Evolutionary conservation across 805 yeast species (phyloP).

Genomic region (Teunomyces pallodes): DNA sequence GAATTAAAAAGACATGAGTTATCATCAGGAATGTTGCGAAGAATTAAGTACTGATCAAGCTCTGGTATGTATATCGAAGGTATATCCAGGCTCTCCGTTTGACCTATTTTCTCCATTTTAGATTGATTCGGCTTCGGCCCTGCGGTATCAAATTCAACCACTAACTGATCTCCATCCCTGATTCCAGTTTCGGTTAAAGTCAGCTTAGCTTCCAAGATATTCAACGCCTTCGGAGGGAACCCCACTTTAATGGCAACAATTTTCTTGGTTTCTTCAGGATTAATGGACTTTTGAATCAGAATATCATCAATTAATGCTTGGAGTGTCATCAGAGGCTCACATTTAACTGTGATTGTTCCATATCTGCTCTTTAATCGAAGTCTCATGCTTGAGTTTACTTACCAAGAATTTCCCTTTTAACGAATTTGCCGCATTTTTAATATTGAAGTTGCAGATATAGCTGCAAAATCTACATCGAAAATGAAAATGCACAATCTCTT

Average conservation of each 20-base stretch:
- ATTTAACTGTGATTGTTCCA: slow-evolving; percentile 5
- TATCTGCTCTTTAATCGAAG: slow-evolving; percentile 9
- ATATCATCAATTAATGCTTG: neutral
- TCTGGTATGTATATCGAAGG: slow-evolving; percentile 22
- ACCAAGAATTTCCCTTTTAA: neutral
- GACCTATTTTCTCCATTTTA: neutral
- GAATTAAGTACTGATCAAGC: slow-evolving; percentile 35
- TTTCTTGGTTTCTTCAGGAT: neutral
- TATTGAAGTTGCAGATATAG: neutral
- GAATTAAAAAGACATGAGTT: slow-evolving; percentile 76
- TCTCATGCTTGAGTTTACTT: slow-evolving; percentile 7
- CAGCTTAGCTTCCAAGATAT: slow-evolving; percentile 16
- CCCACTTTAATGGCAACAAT: slow-evolving; percentile 45
- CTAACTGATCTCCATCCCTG: slow-evolving; percentile 57
- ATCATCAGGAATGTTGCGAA: slow-evolving; percentile 69
- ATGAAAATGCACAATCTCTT: neutral
- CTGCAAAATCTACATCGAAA: neutral
- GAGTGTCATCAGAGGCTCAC: neutral
- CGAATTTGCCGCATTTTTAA: neutral
- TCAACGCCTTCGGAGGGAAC: slow-evolving; percentile 57
- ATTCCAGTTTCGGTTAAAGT: slow-evolving; percentile 45
- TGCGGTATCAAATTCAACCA: slow-evolving; percentile 26
- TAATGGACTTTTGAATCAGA: neutral
- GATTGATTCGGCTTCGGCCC: neutral
- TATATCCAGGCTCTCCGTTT: slow-evolving; percentile 14